Base-by-base conservation (phyloP, 1,284 basidiomycete genomes). In the Puccinia polysora region DNA sequence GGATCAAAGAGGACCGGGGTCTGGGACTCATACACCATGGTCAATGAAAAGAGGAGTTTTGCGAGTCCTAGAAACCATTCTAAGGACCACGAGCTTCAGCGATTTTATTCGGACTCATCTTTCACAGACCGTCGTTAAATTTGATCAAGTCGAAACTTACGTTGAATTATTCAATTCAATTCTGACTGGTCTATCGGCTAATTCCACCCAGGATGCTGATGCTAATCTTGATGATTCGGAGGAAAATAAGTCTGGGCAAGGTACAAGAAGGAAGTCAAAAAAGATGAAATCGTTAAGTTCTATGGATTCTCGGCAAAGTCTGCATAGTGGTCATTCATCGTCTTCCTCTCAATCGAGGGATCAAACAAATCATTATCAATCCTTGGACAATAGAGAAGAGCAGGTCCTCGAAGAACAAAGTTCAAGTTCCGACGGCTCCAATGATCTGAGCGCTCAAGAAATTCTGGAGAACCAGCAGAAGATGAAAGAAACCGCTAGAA, bases 1-100 rank as follows among this genome's bases (percentile, higher is more conserved):
- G 12, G 56, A 62, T 40, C 40, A 49, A 28, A 52, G 40, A 18
- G 40, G 32, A 58, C 20, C n/a, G 38, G 62, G 62, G 18, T 49
- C 30, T 10, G 30, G 30, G 1, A 36, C 23, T 36, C 38, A 60
- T 20, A 53, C 64, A 18, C 30, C 53, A 4, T 70, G 68, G 68
- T 70, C 68, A 18, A 62, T 70, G 56, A 60, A 62, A 50, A 36
- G 68, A 28, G 68, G 68, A 15, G 59, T 70, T 15, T 53, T 70
- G 18, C 23, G 68, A 40, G 68, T 70, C 3, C 18, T 70, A 20
- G 68, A 62, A 60, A 62, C 68, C 6, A 40, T 70, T 34, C 32
- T 70, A 38, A 23, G 68, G 40, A 70, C 68, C 18, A 60, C 40
- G 15, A 70, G 56, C 14, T 53, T 60, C 20, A 70, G 68, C 34